These are phyloP conservation scores for Coix lacrymajobi DNA, from an alignment of 176 grass and related monocot species.

Conservation along the genomic window DNA sequence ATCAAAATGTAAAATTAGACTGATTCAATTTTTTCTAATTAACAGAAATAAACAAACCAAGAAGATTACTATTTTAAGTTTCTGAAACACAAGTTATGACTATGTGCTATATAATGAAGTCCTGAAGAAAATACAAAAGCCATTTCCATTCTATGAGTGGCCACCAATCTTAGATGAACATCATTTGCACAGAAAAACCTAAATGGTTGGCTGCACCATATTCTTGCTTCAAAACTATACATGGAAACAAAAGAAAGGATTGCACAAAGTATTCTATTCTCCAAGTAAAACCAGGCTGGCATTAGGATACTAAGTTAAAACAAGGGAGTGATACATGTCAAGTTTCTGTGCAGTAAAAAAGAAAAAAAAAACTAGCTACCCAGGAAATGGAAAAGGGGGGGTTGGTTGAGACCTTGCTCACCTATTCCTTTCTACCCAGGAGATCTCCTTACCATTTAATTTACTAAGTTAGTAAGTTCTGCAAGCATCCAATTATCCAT, in stretches of 20 bases:
- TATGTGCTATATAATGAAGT: background rate
- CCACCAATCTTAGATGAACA: background rate
- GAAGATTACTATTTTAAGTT: background rate
- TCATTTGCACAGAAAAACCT: background rate
- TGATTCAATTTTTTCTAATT: background rate
- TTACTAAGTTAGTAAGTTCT: background rate
- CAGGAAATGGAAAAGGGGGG: too few relatives aligned
- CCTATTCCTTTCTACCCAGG: background rate
- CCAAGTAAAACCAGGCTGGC: too few relatives aligned
- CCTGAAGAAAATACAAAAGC: background rate
- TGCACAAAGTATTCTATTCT: background rate
- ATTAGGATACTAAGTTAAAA: too few relatives aligned
- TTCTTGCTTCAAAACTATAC: background rate
- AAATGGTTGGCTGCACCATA: background rate
- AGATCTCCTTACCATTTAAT: background rate
- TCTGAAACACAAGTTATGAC: background rate
- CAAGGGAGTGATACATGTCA: too few relatives aligned
- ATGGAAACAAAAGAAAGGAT: background rate
- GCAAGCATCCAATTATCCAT: background rate
- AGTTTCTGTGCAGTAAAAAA: background rate
- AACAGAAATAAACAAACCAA: constrained; percentile 10
- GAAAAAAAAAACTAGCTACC: background rate
- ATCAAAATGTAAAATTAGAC: background rate
- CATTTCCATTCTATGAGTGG: background rate
- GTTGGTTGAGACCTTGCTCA: too few relatives aligned